Evolutionary conservation across 164 flowering plant species (phyloP), one percentile per base, ranked within the genome.

Genomic region (Brasenia schreberi): DNA sequence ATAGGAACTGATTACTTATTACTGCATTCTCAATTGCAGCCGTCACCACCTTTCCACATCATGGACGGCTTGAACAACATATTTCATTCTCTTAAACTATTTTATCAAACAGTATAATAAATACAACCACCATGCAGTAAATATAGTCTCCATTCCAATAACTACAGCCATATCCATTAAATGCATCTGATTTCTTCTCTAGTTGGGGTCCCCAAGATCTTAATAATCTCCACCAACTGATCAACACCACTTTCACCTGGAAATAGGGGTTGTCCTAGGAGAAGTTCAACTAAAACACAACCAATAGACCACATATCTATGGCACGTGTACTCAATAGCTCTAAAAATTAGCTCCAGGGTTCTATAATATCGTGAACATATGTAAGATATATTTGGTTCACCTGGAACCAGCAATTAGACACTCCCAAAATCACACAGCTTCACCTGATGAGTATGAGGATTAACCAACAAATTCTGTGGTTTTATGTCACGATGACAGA

Each of bases 271-370:
- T 42, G 52, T 64, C 66, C 66, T 6, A 64, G 66, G 19, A 43
- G 66, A 16, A 64, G 66, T 52, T 39, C 66, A 64, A 49, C 52
- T 43, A 64, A 12, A 11, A 64, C 66, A 64, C 66, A 64, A 39
- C 66, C 49, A 64, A 64, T 49, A 64, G 66, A 64, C 66, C 66
- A 64, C 18, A 43, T 64, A n/a, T 64, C 66, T 14, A 64, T 64
- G 12, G 66, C 66, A 4, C 23, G 66, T 64, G 19, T 64, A 64
- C 18, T 64, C 66, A 4, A 49, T 64, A 42, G 52, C 66, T 11
- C 66, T 49, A 64, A 64, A 64, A 18, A 64, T 42, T 9, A 64
- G 52, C 43, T 64, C 66, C 14, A 52, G 66, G 17, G 66, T 49
- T n/a, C 66, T 64, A 64, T 64, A 39, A 64, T 64, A 64, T 5